Evolutionary conservation across 75 land plant genomes (phyloP), one percentile per base, ranked within the genome.

Genomic region (Cryptomeria japonica): DNA sequence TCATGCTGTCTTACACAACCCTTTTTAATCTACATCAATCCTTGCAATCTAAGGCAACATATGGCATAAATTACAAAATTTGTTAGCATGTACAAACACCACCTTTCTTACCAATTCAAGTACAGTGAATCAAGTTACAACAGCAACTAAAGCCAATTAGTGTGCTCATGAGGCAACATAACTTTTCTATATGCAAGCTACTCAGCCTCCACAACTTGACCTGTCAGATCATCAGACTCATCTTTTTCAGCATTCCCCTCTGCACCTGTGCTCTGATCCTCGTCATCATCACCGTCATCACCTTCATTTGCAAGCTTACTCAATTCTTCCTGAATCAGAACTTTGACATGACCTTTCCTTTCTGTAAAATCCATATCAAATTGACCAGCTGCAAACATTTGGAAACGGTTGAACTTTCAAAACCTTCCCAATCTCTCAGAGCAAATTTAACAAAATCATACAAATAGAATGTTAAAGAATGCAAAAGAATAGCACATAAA

Each of bases 241-340:
- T 84, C 86, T 47, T 55, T 84, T 53, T 84, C 86, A 16, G 8
- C 32, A 51, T 55, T 84, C n/a, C 25, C 84, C 12, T 61, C 89
- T 36, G 44, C 87, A 88, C 38, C 88, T 49, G 25, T 87, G 19
- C 56, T 84, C 18, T 87, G 85, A 12, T 87, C 94, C 3, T 88
- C 92, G 38, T 93, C 96, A n/a, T 88, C 91, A 49, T 87, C 87
- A 58, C 85, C 88, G 25, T 91, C 92, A 22, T 84, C 94, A 31
- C 86, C 96, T 38, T 94, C 93, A 32, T 92, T 92, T 31, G 95
- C 94, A 32, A 95, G 83, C 89, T 91, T 92, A 70, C 95, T 92
- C 49, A 95, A 86, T 84, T 95, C 96, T 41, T 92, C 92, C 88
- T 91, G 92, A 38, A 95, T 93, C 85, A 95, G 85, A 44, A 64